Percentiles rank a stretch among this genome's conserved stretches.
Conservation (phyloP, 2,329 filamentous ascomycete genomes). For the Gnomoniopsis smithogilvyi region DNA sequence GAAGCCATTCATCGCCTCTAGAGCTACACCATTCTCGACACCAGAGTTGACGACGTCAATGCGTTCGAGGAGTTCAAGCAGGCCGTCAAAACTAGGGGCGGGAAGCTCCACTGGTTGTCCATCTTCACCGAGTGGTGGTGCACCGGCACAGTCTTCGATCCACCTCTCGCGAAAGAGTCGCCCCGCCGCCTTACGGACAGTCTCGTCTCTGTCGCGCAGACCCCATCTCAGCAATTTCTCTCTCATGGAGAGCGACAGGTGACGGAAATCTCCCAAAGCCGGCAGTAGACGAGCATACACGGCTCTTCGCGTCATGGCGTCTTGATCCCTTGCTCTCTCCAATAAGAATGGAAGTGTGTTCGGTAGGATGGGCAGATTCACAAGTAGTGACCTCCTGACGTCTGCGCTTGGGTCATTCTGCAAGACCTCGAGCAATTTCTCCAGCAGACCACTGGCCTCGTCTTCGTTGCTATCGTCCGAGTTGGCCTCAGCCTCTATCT, state of each 20-base stretch:
- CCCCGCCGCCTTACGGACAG: conserved; percentile 86
- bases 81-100: conserved; percentile 71
- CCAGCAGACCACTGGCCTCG: conserved; percentile 65
- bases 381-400: conserved; percentile 80
- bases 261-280: conserved; percentile 87
- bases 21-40: conserved; percentile 82
- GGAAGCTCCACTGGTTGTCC: conserved; percentile 54
- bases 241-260: conserved; percentile 87
- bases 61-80: conserved; percentile 87
- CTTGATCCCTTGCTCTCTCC: conserved; percentile 85
- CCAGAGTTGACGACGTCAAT: conserved; percentile 92
- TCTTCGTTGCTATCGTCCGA: conserved; percentile 71
- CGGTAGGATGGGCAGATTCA: conserved; percentile 85
- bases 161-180: conserved; percentile 91
- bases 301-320: conserved; percentile 77
- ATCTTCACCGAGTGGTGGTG: conserved; percentile 55
- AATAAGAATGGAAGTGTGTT: conserved; percentile 82
- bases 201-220: conserved; percentile 87
- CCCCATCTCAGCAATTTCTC: conserved; percentile 97
- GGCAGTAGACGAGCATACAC: conserved; percentile 87
- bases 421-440: conserved; percentile 81
- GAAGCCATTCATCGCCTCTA: conserved; percentile 93
- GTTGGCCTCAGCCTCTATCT: conserved; percentile 66
- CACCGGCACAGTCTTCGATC: conserved; percentile 90
- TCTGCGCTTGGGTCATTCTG: conserved; percentile 95